Conservation (phyloP, 768 basidiomycete species). For the Mycena polygramma region DNA sequence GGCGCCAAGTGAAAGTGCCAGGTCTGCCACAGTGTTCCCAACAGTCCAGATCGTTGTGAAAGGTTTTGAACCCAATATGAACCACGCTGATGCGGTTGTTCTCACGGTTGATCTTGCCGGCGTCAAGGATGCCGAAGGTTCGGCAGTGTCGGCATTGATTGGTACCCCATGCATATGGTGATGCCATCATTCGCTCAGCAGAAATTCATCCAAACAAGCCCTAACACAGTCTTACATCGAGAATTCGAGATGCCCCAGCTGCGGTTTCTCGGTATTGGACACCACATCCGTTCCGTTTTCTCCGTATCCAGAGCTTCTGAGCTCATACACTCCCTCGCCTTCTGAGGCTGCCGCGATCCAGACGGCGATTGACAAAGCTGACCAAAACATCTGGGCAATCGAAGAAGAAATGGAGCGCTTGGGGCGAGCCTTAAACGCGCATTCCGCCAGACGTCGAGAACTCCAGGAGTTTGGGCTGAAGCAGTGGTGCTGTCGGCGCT, state of each 20-base stretch:
- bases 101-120: too few species aligned
- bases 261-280: conserved; percentile 5
- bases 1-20: too few species aligned
- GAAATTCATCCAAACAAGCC: too few species aligned
- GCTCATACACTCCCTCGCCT: conserved; percentile 1
- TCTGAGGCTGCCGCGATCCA: conserved; percentile 6
- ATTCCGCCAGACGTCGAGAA: conserved; percentile 3
- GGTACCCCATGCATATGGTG: too few species aligned
- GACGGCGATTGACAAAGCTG: not conserved
- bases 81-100: too few species aligned
- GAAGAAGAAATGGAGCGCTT: conserved; percentile 4
- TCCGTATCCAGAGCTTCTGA: conserved; percentile 11
- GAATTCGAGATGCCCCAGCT: not conserved
- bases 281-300: not conserved
- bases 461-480: not conserved
- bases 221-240: too few species aligned
- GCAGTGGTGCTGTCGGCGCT: not conserved
- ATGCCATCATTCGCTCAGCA: too few species aligned
- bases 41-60: too few species aligned
- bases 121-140: too few species aligned
- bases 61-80: too few species aligned
- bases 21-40: too few species aligned
- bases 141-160: too few species aligned
- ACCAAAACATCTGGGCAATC: not conserved
- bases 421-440: not conserved